Conservation (phyloP, 2,329 filamentous ascomycete genomes). For the Cladosporium sp. region DNA sequence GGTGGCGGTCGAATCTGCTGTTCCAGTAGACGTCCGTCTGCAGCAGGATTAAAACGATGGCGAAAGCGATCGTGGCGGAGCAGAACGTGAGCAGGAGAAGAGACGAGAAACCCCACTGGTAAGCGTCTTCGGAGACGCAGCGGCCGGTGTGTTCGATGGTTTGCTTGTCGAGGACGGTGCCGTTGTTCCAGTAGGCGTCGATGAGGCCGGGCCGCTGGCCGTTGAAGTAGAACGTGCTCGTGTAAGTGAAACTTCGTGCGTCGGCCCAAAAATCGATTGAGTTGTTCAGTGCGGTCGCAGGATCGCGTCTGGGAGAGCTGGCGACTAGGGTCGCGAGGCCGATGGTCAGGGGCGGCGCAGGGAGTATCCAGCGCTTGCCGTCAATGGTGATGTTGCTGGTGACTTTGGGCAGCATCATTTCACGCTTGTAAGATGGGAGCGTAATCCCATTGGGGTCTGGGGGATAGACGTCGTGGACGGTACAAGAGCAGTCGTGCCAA, state of each 20-base stretch:
- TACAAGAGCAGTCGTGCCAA: not conserved
- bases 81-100: conserved; percentile 10
- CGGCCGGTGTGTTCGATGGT: not conserved
- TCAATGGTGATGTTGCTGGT: not conserved
- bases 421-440: not conserved
- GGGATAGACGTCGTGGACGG: not conserved
- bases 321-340: not conserved
- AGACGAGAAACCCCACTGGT: conserved; percentile 14
- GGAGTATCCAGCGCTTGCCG: not conserved
- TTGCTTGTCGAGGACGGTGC: not conserved
- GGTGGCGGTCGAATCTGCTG: not conserved
- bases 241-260: not conserved
- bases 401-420: not conserved
- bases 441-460: not conserved
- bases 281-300: not conserved
- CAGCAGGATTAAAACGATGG: not conserved
- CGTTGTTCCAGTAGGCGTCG: not conserved
- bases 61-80: not conserved
- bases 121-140: conserved; percentile 8
- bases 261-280: not conserved
- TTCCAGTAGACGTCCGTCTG: conserved; percentile 15
- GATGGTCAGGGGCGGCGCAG: not conserved
- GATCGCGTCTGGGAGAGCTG: no score
- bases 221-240: no score
- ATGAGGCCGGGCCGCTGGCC: not conserved